phyloP scores from a whole-genome alignment of 2,329 filamentous ascomycete species.

The Aspergillus sp. region DNA sequence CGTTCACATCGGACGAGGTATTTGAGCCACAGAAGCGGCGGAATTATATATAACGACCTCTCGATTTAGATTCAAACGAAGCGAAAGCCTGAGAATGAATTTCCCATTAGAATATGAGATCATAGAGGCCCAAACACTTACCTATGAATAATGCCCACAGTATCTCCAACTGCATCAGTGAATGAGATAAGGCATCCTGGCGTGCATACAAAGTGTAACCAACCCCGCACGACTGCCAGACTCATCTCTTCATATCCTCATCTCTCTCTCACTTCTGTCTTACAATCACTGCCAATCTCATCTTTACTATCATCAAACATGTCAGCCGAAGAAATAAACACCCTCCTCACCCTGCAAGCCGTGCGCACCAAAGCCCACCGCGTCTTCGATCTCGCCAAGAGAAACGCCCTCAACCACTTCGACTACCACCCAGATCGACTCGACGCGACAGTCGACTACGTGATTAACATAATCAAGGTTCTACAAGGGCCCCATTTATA shows the following conservation, averaged over 20 bases:
- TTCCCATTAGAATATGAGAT: too few relatives aligned
- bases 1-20: background rate
- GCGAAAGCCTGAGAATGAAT: too few relatives aligned
- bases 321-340: background rate
- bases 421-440: slow-evolving; percentile 41
- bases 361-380: slow-evolving; percentile 28
- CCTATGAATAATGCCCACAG: too few relatives aligned
- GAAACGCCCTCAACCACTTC: slow-evolving; percentile 44
- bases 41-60: background rate
- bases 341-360: slow-evolving; percentile 27
- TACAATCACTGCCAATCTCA: background rate
- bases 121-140: too few relatives aligned
- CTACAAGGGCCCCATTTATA: background rate
- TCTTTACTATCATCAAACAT: too few relatives aligned
- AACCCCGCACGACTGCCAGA: background rate
- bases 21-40: background rate
- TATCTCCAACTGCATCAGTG: too few relatives aligned
- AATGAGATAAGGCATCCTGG: too few relatives aligned
- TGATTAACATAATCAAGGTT: slow-evolving; percentile 46
- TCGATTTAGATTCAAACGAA: background rate
- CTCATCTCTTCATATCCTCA: background rate
- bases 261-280: background rate
- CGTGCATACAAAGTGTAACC: background rate
- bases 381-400: slow-evolving; percentile 38
- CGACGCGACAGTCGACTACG: slow-evolving; percentile 43